Conservation (phyloP, 2,329 filamentous ascomycete genomes). For the Penicillium concentricum region DNA sequence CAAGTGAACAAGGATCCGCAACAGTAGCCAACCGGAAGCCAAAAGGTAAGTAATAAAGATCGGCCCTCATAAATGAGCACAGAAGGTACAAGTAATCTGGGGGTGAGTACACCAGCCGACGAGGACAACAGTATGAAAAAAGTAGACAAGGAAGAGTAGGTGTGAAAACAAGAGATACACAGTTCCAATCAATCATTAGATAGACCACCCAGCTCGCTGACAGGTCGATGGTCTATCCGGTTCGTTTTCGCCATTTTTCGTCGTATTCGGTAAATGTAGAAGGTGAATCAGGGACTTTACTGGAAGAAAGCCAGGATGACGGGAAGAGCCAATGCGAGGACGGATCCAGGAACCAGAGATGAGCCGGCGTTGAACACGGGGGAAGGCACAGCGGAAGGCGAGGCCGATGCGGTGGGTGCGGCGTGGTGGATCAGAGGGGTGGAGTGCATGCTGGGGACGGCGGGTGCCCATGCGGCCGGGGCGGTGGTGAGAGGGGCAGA, state of each 20-base stretch:
- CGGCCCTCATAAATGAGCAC: neutral
- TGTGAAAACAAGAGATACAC: neutral
- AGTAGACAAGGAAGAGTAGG: slow-evolving; percentile 5
- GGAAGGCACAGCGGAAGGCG: neutral
- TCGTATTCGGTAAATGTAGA: neutral
- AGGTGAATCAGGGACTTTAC: neutral
- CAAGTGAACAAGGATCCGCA: neutral
- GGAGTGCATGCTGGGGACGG: slow-evolving; percentile 10
- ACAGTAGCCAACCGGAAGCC: neutral
- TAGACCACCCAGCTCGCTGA: neutral
- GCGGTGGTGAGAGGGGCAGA: slow-evolving; percentile 16
- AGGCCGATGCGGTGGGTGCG: slow-evolving; percentile 11
- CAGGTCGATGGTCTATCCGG: neutral
- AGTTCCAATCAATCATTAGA: slow-evolving; percentile 9
- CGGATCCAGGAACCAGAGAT: slow-evolving; percentile 12
- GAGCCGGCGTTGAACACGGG: slow-evolving; percentile 24
- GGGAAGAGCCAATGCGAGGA: slow-evolving; percentile 18
- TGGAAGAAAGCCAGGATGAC: slow-evolving; percentile 21
- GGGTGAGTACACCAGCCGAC: slow-evolving; percentile 6
- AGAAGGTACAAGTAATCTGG: slow-evolving; percentile 1
- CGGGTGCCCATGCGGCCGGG: slow-evolving; percentile 9
- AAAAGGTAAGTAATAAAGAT: neutral
- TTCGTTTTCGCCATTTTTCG: neutral
- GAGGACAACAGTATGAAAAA: neutral
- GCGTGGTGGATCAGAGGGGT: slow-evolving; percentile 20